A percentile compares a stretch with the other conserved stretches of the same genome.
These are phyloP conservation scores for Colletotrichum cereale DNA, from an alignment of 2,329 filamentous ascomycete species.

Conservation along the genomic window DNA sequence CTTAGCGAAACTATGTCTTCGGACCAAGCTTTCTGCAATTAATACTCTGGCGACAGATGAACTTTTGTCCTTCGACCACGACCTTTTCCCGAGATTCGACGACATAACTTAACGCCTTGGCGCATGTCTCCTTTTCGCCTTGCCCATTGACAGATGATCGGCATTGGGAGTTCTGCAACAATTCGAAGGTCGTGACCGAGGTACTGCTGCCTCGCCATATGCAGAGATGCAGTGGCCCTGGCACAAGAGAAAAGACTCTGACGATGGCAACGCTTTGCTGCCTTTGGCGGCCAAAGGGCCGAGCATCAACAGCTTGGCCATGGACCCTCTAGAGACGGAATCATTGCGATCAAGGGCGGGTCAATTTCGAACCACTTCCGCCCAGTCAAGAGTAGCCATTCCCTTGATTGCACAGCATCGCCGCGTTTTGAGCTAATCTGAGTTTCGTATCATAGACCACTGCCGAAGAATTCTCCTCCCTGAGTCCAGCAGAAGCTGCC, in stretches of 20 bases:
- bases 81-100: conserved; percentile 18
- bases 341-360: conserved; percentile 51
- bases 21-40: conserved; percentile 29
- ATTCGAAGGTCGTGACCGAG: conserved; percentile 38
- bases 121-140: conserved; percentile 38
- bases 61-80: conserved; percentile 16
- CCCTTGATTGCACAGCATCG: background rate
- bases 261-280: conserved; percentile 49
- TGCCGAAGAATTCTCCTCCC: conserved; percentile 72
- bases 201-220: conserved; percentile 27
- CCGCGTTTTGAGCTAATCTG: background rate
- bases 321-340: conserved; percentile 46
- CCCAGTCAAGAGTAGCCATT: conserved; percentile 65
- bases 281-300: conserved; percentile 50
- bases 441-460: conserved; percentile 55
- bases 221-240: conserved; percentile 54
- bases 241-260: conserved; percentile 50
- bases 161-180: conserved; percentile 15
- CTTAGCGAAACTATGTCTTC: conserved; percentile 35
- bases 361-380: conserved; percentile 64
- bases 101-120: conserved; percentile 24
- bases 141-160: conserved; percentile 36
- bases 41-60: conserved; percentile 33
- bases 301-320: conserved; percentile 48
- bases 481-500: conserved; percentile 84